phyloP scores from a whole-genome alignment of 2,329 filamentous ascomycete species.

The Aspergillus calidoustus region DNA sequence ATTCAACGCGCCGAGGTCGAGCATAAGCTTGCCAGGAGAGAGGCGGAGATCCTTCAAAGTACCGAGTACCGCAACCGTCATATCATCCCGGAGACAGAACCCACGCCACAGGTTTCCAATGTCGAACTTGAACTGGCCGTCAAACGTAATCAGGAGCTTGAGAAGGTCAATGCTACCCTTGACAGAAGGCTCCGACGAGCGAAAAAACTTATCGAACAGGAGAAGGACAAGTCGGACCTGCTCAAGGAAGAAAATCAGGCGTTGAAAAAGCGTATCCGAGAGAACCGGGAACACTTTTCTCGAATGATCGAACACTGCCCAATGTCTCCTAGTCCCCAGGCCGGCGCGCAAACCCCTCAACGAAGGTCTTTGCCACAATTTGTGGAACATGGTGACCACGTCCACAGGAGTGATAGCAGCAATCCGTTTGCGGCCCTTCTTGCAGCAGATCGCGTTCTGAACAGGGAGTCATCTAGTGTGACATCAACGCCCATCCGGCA shows the following conservation, averaged over 20 bases:
- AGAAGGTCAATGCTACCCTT: conserved; percentile 68
- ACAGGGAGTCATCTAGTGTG: conserved; percentile 74
- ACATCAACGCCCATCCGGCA: conserved; percentile 69
- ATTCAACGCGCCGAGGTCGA: conserved; percentile 87
- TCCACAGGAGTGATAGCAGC: conserved; percentile 58
- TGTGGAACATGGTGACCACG: conserved; percentile 43
- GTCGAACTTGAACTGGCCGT: conserved; percentile 65
- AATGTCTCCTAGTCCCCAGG: conserved; percentile 62
- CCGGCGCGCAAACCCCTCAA: conserved; percentile 52
- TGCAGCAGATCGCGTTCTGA: conserved; percentile 74
- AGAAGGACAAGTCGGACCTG: conserved; percentile 72
- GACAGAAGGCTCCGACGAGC: conserved; percentile 70
- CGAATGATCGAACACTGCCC: conserved; percentile 76
- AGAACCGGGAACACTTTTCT: conserved; percentile 87
- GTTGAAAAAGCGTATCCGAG: conserved; percentile 80
- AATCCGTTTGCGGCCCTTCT: conserved; percentile 78
- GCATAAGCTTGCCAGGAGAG: conserved; percentile 85
- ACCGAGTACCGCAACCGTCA: conserved; percentile 71
- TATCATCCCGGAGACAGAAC: conserved; percentile 57
- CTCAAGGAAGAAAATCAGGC: conserved; percentile 77
- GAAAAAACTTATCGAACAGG: conserved; percentile 77
- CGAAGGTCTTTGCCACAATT: conserved; percentile 48
- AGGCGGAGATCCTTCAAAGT: conserved; percentile 80
- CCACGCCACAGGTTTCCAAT: conserved; percentile 44
- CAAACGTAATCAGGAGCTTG: conserved; percentile 66